Conservation (phyloP, 257 asterid genomes). For the Solanum clarkiae region DNA sequence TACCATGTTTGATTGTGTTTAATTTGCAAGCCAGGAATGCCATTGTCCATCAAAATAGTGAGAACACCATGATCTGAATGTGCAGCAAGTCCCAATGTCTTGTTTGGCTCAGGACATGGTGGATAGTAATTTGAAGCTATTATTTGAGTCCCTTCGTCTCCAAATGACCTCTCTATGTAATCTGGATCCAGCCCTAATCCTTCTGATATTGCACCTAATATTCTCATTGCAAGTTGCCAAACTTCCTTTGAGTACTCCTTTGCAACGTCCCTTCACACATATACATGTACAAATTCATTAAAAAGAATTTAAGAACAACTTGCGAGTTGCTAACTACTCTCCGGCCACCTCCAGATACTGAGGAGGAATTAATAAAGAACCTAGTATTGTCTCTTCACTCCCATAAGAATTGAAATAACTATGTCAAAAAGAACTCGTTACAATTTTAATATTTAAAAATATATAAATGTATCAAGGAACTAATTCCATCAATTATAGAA, state of each 20-base stretch:
- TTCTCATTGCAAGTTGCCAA: slow-evolving; percentile 19
- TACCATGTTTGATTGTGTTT: slow-evolving; percentile 27
- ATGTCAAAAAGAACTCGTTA: too few relatives aligned
- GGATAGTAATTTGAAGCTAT: slow-evolving; percentile 45
- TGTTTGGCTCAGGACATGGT: slow-evolving; percentile 53
- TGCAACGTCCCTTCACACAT: slow-evolving; percentile 16
- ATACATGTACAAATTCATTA: not conserved
- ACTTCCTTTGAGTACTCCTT: slow-evolving; percentile 32
- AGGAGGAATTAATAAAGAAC: too few relatives aligned
- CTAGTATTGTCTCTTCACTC: too few relatives aligned
- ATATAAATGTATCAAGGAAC: too few relatives aligned
- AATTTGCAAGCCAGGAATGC: slow-evolving; percentile 43
- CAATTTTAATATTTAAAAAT: too few relatives aligned
- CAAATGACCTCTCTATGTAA: slow-evolving; percentile 26
- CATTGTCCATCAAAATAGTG: slow-evolving; percentile 47
- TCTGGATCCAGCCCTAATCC: slow-evolving; percentile 32
- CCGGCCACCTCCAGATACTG: too few relatives aligned
- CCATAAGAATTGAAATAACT: too few relatives aligned
- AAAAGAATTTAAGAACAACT: too few relatives aligned
- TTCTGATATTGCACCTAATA: slow-evolving; percentile 20
- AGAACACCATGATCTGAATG: slow-evolving; percentile 61
- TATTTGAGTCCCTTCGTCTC: slow-evolving; percentile 25
- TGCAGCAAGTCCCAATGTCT: slow-evolving; percentile 40
- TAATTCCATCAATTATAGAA: too few relatives aligned
- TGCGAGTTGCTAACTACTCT: too few relatives aligned